Evolutionary conservation across 2,329 filamentous ascomycete species (phyloP), one percentile per base, ranked within the genome.

Genomic region (Thielaviopsis populi): DNA sequence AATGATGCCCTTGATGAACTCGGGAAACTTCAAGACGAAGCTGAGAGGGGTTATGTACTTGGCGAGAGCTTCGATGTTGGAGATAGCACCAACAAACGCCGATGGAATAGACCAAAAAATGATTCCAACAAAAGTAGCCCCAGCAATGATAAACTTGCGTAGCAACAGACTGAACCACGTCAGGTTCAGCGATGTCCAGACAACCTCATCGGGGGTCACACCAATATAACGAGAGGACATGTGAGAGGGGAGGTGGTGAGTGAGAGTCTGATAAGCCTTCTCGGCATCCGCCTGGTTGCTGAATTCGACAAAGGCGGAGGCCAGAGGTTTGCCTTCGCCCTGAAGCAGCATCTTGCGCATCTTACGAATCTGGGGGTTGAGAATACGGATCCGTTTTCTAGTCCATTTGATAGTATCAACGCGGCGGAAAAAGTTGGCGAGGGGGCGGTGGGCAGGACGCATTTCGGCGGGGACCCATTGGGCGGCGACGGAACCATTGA

Each of bases 321-420:
- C 83, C 63, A 86, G 77, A 68, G 81, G 80, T 62, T 82, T 78
- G 27, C 79, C 85, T 67, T 89, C 80, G 59, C 87, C 84, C 13
- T 79, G 75, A 46, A 80, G 80, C 70, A 89, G 85, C 46, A 82
- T 68, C 74, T 82, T 74, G 83, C 76, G 87, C 62, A 96, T 83
- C 73, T 95, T 87, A 66, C 69, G 73, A 37, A 78, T 77, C 17
- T 74, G 71, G 0, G 70, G 66, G 58, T 76, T 77, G 15, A 78
- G 69, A 1, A 75, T 71, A 30, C 73, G 72, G 1, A 78, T 69
- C 3, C 74, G 70, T 1, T 80, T 78, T 61, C 94, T 87, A 67
- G 85, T 88, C 87, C 88, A 96, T 67, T 92, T 84, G 73, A 99
- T 96, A 0, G 91, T 94, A 75, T 99, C 94, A 17, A 96, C 91